Conservation (phyloP, 768 basidiomycete genomes). For the Grammothele lineata region DNA sequence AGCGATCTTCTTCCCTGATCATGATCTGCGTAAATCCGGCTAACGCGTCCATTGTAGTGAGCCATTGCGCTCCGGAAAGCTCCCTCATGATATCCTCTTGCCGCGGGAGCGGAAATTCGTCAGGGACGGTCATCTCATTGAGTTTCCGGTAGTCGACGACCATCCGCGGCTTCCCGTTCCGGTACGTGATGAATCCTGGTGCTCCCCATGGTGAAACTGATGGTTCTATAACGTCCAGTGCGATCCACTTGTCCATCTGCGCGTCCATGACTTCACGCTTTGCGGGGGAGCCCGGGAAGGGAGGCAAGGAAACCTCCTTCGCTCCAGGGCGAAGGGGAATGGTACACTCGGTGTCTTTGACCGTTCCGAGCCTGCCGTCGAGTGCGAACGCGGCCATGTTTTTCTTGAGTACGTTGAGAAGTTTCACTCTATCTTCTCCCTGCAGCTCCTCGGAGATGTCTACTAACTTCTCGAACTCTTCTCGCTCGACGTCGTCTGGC, state of each 20-base stretch:
- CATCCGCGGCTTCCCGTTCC: conserved; percentile 34
- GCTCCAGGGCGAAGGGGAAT: conserved; percentile 15
- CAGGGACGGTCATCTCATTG: conserved; percentile 21
- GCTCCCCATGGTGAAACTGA: conserved; percentile 36
- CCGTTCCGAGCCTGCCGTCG: conserved; percentile 21
- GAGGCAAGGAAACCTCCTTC: conserved; percentile 15
- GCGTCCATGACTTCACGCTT: conserved; percentile 4
- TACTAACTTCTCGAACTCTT: too few relatives aligned
- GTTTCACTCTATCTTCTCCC: background rate
- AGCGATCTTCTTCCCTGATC: conserved; percentile 24
- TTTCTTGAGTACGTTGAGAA: conserved; percentile 3
- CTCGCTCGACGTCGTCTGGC: conserved; percentile 6
- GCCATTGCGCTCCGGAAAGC: conserved; percentile 23
- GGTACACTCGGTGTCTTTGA: conserved; percentile 11
- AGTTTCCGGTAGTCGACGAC: conserved; percentile 32
- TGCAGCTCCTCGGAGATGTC: background rate
- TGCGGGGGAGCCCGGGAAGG: conserved; percentile 20
- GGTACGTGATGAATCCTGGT: conserved; percentile 31
- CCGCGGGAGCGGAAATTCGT: conserved; percentile 20
- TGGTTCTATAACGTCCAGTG: conserved; percentile 33
- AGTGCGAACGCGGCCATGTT: conserved; percentile 19
- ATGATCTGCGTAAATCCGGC: conserved; percentile 39
- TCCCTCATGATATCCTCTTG: conserved; percentile 18
- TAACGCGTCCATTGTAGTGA: conserved; percentile 33
- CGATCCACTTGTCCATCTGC: conserved; percentile 22